Conservation (phyloP, 306 rosid species). For the Quercus rubra region DNA sequence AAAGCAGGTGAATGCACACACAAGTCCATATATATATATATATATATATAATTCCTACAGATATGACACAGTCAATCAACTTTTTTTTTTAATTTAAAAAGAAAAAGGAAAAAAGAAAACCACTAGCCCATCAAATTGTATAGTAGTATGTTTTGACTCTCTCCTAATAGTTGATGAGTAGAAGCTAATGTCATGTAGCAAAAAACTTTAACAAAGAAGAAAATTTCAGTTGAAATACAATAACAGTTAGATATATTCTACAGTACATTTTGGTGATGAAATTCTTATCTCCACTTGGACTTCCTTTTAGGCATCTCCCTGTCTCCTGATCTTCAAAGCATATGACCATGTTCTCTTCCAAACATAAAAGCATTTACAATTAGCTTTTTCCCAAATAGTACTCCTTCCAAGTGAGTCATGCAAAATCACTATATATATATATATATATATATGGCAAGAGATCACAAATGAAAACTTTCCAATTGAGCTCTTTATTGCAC, state of each 20-base stretch:
- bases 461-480: constrained; percentile 4
- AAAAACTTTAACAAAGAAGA: background rate
- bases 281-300: constrained; percentile 46
- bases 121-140: background rate
- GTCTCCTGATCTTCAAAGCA: constrained; percentile 85
- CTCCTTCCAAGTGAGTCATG: constrained; percentile 14
- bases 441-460: background rate
- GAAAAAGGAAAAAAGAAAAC: background rate
- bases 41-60: background rate
- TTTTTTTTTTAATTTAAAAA: background rate
- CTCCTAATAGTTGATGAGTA: background rate
- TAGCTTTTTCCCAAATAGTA: constrained; percentile 2
- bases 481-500: background rate
- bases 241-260: constrained; percentile 21
- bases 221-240: constrained; percentile 11
- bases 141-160: background rate
- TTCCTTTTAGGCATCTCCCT: constrained; percentile 79
- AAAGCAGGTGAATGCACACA: background rate
- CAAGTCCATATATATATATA: background rate
- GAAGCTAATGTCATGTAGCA: constrained; percentile 8
- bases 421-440: constrained; percentile 7
- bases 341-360: constrained; percentile 90
- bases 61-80: no score
- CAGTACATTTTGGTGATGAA: constrained; percentile 71
- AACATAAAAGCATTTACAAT: constrained; percentile 1